Conservation (phyloP, 331 rosid genomes). For the Rosa hybrid region DNA sequence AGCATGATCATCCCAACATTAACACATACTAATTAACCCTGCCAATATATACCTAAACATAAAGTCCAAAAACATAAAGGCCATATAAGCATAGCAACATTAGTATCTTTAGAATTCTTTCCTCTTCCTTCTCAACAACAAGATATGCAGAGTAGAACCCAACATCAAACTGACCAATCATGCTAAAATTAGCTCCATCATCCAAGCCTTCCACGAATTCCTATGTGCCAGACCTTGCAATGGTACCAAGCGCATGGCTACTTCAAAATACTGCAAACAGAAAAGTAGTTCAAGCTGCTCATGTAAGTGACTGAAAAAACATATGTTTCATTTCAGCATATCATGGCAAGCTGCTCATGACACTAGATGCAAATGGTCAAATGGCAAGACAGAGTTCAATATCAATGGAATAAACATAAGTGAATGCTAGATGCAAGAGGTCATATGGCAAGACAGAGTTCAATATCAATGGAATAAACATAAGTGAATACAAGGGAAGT, state of each 20-base stretch:
- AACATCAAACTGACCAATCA: slow-evolving; percentile 80
- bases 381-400: not conserved
- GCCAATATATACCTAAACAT: too few species aligned
- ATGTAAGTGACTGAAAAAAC: too few species aligned
- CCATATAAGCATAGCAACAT: too few species aligned
- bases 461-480: not conserved
- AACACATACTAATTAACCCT: too few species aligned
- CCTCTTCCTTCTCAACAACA: slow-evolving; percentile 58
- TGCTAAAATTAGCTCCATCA: slow-evolving; percentile 83
- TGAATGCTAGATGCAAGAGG: not conserved
- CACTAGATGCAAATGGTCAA: not conserved
- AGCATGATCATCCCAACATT: too few species aligned
- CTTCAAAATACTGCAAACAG: too few species aligned
- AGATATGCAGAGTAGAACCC: slow-evolving; percentile 77
- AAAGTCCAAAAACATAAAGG: too few species aligned
- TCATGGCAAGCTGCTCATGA: too few species aligned
- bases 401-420: not conserved
- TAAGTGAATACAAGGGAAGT: slow-evolving; percentile 9
- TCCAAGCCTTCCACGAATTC: slow-evolving; percentile 82
- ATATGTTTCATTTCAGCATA: too few species aligned
- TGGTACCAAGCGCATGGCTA: slow-evolving; percentile 46
- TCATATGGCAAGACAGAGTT: not conserved
- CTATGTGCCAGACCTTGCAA: slow-evolving; percentile 82
- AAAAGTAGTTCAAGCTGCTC: too few species aligned
- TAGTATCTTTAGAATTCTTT: too few species aligned